Evolutionary conservation across 352 stramenopile species (phyloP), one percentile per base, ranked within the genome.

Genomic region (Phytophthora pini): DNA sequence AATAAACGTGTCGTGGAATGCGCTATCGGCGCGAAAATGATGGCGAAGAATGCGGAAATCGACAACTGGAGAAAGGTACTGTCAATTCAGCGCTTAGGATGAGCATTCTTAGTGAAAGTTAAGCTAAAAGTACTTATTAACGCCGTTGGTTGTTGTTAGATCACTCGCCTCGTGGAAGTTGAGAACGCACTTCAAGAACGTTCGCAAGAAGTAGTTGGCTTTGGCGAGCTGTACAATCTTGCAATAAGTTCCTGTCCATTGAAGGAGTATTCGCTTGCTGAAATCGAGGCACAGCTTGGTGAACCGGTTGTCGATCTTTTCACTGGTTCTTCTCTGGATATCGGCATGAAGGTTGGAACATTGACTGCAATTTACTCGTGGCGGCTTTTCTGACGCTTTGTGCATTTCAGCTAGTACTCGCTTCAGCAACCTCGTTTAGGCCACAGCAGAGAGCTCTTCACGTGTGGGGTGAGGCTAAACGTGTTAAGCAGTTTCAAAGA

Each of bases 1-100:
- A 97, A 97, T 68, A 90, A 90, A 61, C 83, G 89, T 8, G 88
- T 95, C 5, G 60, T 93, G 12, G 88, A 95, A 68, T 91, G 88
- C 47, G 78, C 79, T 11, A 62, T 95, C 4, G 88, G 84, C 40
- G 75, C 78, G 31, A 94, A 92, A 68, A 46, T 92, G 51, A 78
- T 94, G 15, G 79, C 68, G 12, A 92, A 84, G 50, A 61, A 68
- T n/a, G 48, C 74, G 3, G 69, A 45, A 0, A 24, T 91, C 0
- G 11, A 58, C 1, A 12, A 59, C 5, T 93, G 81, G 79, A 65
- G 65, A 61, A 24, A 78, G 65, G 79, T 92, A 44, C 31, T 22
- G 32, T 26, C 11, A 17, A 26, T 26, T 2, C 24, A 26, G 24
- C 4, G 24, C 4, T 26, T 26, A 2, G 24, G 24, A 26, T 4